phyloP scores from a whole-genome alignment of 257 asterid species.

The Coffea eugenioides region DNA sequence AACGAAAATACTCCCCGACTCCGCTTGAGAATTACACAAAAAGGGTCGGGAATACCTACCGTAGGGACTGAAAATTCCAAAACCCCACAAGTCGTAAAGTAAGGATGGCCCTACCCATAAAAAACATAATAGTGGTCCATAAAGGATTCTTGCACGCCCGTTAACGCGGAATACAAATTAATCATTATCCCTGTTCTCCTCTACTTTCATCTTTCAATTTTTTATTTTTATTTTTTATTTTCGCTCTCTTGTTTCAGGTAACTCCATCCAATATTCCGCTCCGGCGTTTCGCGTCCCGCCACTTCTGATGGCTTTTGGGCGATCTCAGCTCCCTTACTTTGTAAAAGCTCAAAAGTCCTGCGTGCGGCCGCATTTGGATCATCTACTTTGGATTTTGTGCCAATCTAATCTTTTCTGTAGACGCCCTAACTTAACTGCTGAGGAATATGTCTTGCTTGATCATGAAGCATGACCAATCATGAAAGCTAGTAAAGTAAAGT shows the following conservation, averaged over 20 bases:
- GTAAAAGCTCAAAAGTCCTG: background rate
- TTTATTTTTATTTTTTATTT: background rate
- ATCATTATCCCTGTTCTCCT: conserved; percentile 7
- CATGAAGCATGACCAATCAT: conserved; percentile 14
- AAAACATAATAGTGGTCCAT: background rate
- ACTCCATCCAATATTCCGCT: conserved; percentile 11
- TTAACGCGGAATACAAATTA: conserved; percentile 10
- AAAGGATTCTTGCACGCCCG: conserved; percentile 25
- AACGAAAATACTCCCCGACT: background rate
- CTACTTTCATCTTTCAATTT: background rate
- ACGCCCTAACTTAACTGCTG: background rate
- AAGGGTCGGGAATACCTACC: too few relatives aligned
- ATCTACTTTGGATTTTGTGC: background rate
- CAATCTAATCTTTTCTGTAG: background rate
- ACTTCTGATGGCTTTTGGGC: conserved; percentile 4
- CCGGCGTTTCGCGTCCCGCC: conserved; percentile 16
- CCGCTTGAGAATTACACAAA: background rate
- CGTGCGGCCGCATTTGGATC: background rate
- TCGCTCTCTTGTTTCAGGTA: conserved; percentile 9
- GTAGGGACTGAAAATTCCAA: background rate
- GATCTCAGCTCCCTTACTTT: background rate
- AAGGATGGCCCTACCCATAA: background rate
- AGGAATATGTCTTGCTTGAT: conserved; percentile 21
- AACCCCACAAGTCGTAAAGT: conserved; percentile 15
- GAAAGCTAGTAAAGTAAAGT: background rate